Conservation (phyloP, 371 early-diverging fungal species). For the Caulochytrium protostelioides region DNA sequence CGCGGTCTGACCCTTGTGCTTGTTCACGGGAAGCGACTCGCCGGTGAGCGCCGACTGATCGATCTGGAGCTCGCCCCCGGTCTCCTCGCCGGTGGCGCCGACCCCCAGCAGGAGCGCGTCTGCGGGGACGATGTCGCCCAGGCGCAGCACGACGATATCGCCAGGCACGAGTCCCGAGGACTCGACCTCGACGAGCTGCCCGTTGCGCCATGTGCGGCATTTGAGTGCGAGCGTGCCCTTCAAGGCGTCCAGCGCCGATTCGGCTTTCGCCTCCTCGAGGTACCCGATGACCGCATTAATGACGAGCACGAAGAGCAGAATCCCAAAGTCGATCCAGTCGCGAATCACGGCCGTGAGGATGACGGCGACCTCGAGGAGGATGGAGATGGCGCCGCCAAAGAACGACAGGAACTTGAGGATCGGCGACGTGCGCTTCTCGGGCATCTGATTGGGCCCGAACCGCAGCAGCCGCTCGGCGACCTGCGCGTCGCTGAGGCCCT, state of each 20-base stretch:
- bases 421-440: slow-evolving; percentile 61
- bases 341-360: slow-evolving; percentile 24
- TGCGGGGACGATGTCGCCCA: slow-evolving; percentile 88
- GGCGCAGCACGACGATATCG: slow-evolving; percentile 64
- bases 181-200: slow-evolving; percentile 56
- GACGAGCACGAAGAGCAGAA: slow-evolving; percentile 55
- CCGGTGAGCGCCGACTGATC: slow-evolving; percentile 91
- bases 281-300: slow-evolving; percentile 78
- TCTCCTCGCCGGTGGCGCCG: slow-evolving; percentile 51
- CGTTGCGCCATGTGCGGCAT: slow-evolving; percentile 54
- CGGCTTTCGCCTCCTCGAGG: slow-evolving; percentile 72
- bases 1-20: slow-evolving; percentile 52
- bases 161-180: slow-evolving; percentile 46
- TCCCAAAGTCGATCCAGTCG: slow-evolving; percentile 73
- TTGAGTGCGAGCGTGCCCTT: slow-evolving; percentile 72
- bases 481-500: slow-evolving; percentile 15
- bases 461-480: slow-evolving; percentile 8
- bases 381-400: slow-evolving; percentile 73
- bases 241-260: slow-evolving; percentile 68
- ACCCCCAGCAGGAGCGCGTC: slow-evolving; percentile 72
- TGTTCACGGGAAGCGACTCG: slow-evolving; percentile 69
- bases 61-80: slow-evolving; percentile 53
- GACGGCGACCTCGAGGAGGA: slow-evolving; percentile 59
- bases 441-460: slow-evolving; percentile 24
- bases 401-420: slow-evolving; percentile 67